These are phyloP conservation scores for Grosmannia penicillata DNA, from an alignment of 2,329 filamentous ascomycete species.

Conservation along the genomic window DNA sequence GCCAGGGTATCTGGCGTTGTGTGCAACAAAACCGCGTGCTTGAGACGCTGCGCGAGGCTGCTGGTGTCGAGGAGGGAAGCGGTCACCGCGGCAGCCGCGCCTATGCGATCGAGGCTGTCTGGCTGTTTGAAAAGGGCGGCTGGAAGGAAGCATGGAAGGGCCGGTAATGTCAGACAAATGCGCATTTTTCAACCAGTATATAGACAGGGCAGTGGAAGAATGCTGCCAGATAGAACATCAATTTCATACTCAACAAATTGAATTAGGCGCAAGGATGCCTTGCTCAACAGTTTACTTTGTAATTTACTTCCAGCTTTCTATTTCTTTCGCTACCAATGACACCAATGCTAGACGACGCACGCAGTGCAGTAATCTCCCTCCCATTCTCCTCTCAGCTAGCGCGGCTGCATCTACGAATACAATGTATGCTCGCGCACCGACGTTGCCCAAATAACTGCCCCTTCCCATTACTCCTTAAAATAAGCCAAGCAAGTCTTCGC, in stretches of 20 bases:
- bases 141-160: constrained; percentile 51
- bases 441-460: neutral
- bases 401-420: no score
- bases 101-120: constrained; percentile 79
- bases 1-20: constrained; percentile 69
- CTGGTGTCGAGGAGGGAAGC: constrained; percentile 43
- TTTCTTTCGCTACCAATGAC: neutral
- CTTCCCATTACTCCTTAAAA: constrained; percentile 24
- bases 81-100: constrained; percentile 68
- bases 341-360: neutral
- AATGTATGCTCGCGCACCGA: no score
- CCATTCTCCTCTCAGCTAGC: neutral
- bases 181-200: neutral
- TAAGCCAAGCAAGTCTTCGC: constrained; percentile 45
- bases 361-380: no score
- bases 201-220: no score
- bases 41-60: constrained; percentile 63
- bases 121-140: constrained; percentile 63
- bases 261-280: no score
- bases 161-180: neutral
- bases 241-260: no score
- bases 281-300: neutral
- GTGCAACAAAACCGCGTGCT: constrained; percentile 65
- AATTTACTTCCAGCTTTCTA: neutral
- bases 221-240: no score